Percentiles rank a stretch among this genome's conserved stretches.
Evolutionary conservation across 345 rosid species (phyloP).

Genomic region (Arabidopsis thaliana): TAIR10.1 NC_003071.7:18026501-18027000

Average conservation of each 20-base stretch:
- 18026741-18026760: constrained; percentile 61
- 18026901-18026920: constrained; percentile 51
- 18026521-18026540: constrained; percentile 59
- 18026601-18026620: constrained; percentile 51
- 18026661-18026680: constrained; percentile 46
- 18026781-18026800: constrained; percentile 51
- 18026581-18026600: constrained; percentile 57
- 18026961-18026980: constrained; percentile 62
- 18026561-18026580: constrained; percentile 60
- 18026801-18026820: constrained; percentile 48
- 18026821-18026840: constrained; percentile 58
- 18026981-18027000: constrained; percentile 49
- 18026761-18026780: constrained; percentile 57
- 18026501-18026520: constrained; percentile 78
- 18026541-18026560: constrained; percentile 60
- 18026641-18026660: constrained; percentile 60
- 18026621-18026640: constrained; percentile 59
- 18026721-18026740: constrained; percentile 55
- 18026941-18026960: constrained; percentile 55
- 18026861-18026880: constrained; percentile 56
- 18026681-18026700: constrained; percentile 44
- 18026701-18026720: constrained; percentile 60
- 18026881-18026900: constrained; percentile 53
- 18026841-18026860: constrained; percentile 53
- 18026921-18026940: constrained; percentile 50